Evolutionary conservation across 1,284 basidiomycete species (phyloP).

Genomic region (Cryptococcus hybrid): DNA sequence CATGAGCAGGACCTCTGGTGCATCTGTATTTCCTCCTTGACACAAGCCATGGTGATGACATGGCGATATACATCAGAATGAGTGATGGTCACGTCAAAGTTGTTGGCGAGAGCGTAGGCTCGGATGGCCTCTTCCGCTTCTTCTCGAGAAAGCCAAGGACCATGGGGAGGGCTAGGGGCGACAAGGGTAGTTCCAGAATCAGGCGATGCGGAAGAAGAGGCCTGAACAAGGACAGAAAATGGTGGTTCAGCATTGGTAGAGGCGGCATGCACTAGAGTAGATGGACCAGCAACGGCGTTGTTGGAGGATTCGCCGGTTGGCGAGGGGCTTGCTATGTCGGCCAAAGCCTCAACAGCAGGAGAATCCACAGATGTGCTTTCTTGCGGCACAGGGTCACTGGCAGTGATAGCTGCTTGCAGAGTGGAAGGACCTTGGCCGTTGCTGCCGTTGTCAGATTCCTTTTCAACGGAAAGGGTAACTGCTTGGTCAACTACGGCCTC

Average conservation of each 20-base stretch:
- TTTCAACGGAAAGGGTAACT: neutral
- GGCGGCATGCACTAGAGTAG: neutral
- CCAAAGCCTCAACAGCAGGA: neutral
- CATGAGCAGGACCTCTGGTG: neutral
- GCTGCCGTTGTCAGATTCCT: neutral
- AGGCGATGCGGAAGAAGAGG: too few relatives aligned
- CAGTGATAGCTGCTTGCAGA: neutral
- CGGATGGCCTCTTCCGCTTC: neutral
- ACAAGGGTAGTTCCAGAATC: neutral
- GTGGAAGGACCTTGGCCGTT: neutral
- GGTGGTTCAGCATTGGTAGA: neutral
- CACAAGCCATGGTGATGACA: neutral
- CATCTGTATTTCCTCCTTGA: neutral
- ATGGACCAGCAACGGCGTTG: neutral
- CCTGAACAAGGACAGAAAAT: too few relatives aligned
- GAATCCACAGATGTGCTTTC: neutral
- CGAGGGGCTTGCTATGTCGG: neutral
- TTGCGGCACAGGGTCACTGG: neutral
- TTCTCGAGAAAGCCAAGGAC: neutral
- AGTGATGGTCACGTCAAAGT: neutral
- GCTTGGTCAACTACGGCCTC: neutral
- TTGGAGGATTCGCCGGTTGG: neutral
- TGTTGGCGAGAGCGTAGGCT: neutral
- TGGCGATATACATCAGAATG: neutral
- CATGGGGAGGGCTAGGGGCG: neutral